Evolutionary conservation across 345 rosid species (phyloP), one percentile per base, ranked within the genome.

Genomic region (Theobroma cacao): DNA sequence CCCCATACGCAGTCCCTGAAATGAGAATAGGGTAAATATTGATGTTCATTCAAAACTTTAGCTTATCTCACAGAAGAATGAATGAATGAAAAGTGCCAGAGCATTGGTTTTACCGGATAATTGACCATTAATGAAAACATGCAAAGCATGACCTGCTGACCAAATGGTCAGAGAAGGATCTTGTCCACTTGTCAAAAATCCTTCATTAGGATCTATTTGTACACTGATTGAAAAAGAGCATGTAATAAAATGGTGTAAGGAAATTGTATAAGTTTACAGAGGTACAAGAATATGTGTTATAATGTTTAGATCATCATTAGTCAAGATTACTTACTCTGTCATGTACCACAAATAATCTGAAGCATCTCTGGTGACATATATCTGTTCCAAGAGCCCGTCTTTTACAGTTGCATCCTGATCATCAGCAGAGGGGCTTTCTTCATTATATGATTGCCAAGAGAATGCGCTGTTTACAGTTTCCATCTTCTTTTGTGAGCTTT

Each of bases 101-200:
- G 22, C 4, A 40, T 53, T 47, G 30, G 66, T 43, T 45, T 72
- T 81, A 93, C 99, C 98, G 72, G 91, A 78, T 77, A 92, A 88
- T 38, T 91, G 88, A 58, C 97, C 97, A 41, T 96, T 94, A 85
- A 92, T 75, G 50, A 96, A 93, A 80, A 94, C 91, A 84, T 94
- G 98, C 88, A 94, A 84, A 78, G 97, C 97, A 85, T 94, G 98
- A 31, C 99, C 99, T 68, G 98, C 97, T 74, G 99, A 95, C 43
- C 90, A 76, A 75, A 92, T 87, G 2, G 86, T 87, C 72, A 92
- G 98, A 78, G 81, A 76, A 0, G 95, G 95, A 75, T 85, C 75
- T 52, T 81, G 77, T 59, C 93, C 92, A 24, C 75, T 85, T 82
- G 81, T 91, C 85, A 91, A 59, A 74, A 87, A 91, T 18, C 85